Percentiles rank a stretch among this genome's conserved stretches.
phyloP scores from a whole-genome alignment of 306 rosid species.

The Carpinus fangiana region DNA sequence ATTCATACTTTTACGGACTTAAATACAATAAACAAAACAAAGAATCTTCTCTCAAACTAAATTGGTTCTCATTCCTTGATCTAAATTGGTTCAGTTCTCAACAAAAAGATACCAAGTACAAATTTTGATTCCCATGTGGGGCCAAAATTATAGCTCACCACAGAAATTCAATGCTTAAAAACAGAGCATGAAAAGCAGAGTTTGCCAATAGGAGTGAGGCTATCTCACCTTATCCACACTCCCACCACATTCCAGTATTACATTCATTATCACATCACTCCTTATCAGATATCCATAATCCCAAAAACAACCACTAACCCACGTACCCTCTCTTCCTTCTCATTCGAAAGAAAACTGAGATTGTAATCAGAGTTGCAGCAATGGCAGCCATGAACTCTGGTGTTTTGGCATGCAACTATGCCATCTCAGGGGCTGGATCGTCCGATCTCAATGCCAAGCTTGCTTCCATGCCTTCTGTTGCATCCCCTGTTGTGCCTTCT shows the following conservation, averaged over 20 bases:
- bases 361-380: background rate
- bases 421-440: conserved; percentile 55
- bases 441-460: conserved; percentile 53
- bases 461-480: conserved; percentile 36
- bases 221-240: conserved; percentile 97
- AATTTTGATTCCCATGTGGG: conserved; percentile 41
- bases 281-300: conserved; percentile 36
- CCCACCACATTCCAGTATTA: conserved; percentile 57
- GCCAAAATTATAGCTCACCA: conserved; percentile 28
- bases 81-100: background rate
- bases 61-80: background rate
- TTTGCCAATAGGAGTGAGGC: conserved; percentile 72
- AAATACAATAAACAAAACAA: too few relatives aligned
- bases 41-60: too few relatives aligned
- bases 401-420: conserved; percentile 72
- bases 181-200: conserved; percentile 17
- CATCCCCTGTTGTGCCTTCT: conserved; percentile 29
- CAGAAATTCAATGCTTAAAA: conserved; percentile 13
- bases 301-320: conserved; percentile 11
- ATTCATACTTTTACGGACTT: too few relatives aligned
- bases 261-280: conserved; percentile 32
- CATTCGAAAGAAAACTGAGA: background rate
- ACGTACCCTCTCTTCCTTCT: background rate
- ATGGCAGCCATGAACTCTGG: conserved; percentile 88
- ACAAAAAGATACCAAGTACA: conserved; percentile 14